phyloP scores from a whole-genome alignment of 1,284 basidiomycete genomes.

The Boletellus deceptivus region DNA sequence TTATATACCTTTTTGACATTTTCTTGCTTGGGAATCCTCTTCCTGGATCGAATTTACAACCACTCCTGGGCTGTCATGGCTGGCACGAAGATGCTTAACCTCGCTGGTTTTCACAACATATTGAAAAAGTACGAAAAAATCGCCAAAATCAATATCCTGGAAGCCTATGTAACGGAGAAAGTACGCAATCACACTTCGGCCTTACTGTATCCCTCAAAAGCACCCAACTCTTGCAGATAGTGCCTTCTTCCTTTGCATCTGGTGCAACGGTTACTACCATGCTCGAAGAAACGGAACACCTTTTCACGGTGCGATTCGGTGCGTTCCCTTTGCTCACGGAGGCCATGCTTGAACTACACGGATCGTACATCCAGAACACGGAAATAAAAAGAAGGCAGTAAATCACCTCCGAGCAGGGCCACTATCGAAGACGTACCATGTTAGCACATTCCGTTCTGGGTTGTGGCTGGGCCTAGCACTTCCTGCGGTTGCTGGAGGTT shows the following conservation, averaged over 20 bases:
- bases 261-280: conserved; percentile 63
- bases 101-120: conserved; percentile 89
- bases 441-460: conserved; percentile 75
- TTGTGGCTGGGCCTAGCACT: conserved; percentile 74
- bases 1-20: background rate
- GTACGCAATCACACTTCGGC: conserved; percentile 34
- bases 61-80: too few species aligned
- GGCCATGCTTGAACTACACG: background rate
- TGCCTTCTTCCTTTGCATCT: conserved; percentile 59
- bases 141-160: conserved; percentile 65
- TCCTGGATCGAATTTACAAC: too few species aligned
- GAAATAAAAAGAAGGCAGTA: conserved; percentile 80
- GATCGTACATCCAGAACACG: conserved; percentile 59
- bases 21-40: too few species aligned
- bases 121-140: conserved; percentile 94
- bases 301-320: conserved; percentile 79
- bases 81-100: conserved; percentile 72
- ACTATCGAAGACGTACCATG: conserved; percentile 67
- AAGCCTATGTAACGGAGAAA: conserved; percentile 75
- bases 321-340: conserved; percentile 21
- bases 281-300: conserved; percentile 70
- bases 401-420: conserved; percentile 61
- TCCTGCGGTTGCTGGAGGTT: conserved; percentile 71
- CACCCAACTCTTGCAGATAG: conserved; percentile 44
- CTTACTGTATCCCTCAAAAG: background rate